A percentile compares a stretch with the other conserved stretches of the same genome.
Evolutionary conservation across 352 stramenopile genomes (phyloP).

Genomic region (Globisporangium nodosum): DNA sequence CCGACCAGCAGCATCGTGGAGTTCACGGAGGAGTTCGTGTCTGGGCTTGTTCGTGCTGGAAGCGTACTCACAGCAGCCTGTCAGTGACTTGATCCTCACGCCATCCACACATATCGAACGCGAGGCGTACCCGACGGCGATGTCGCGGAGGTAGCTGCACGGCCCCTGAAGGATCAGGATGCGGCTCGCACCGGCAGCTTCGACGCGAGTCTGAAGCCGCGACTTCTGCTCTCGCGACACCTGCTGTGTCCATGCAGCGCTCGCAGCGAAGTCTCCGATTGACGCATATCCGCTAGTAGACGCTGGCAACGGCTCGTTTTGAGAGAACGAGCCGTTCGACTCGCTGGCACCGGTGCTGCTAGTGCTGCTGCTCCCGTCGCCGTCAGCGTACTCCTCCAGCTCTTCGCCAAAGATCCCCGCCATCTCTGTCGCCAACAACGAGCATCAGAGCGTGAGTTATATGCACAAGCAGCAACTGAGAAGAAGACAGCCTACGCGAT

Average conservation of each 20-base stretch:
- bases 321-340: background rate
- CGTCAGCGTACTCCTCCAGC: slow-evolving; percentile 22
- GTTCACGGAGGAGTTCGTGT: slow-evolving; percentile 1
- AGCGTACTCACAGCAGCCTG: background rate
- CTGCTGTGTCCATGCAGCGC: background rate
- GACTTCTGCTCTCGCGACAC: background rate
- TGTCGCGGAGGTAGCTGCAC: slow-evolving; percentile 24
- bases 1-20: slow-evolving; percentile 7
- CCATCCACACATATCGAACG: background rate
- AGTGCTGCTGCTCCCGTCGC: slow-evolving; percentile 12
- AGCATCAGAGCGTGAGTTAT: background rate
- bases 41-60: slow-evolving; percentile 8
- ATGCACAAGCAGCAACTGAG: background rate
- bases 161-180: slow-evolving; percentile 14
- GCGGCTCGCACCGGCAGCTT: background rate
- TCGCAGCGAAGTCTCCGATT: background rate
- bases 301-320: background rate
- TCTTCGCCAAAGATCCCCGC: slow-evolving; percentile 40
- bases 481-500: no score
- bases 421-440: slow-evolving; percentile 29
- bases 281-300: background rate
- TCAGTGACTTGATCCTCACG: background rate
- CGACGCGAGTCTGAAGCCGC: background rate
- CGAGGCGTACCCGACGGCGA: slow-evolving; percentile 20
- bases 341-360: background rate